Conservation (phyloP, 2,329 filamentous ascomycete species). For the Thelonectria blattea region DNA sequence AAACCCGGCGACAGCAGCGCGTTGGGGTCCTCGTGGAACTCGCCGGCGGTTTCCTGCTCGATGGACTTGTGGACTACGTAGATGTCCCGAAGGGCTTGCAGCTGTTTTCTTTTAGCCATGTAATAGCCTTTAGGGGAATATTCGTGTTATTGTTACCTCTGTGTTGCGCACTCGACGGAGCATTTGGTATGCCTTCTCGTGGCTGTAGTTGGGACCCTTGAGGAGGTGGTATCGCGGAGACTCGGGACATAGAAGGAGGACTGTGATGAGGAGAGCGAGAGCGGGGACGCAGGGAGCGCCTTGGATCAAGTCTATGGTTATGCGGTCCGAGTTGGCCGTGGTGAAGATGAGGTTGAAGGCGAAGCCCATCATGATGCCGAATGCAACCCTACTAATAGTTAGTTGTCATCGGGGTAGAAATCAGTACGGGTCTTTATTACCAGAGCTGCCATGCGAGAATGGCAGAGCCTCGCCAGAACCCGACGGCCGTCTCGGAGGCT, state of each 20-base stretch:
- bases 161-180: conserved; percentile 47
- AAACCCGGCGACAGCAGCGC: not conserved
- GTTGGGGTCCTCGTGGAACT: conserved; percentile 23
- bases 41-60: conserved; percentile 38
- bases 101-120: conserved; percentile 26
- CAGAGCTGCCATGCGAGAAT: conserved; percentile 54
- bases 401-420: not conserved
- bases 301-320: conserved; percentile 43
- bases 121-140: too few relatives aligned
- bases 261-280: conserved; percentile 42
- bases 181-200: conserved; percentile 45
- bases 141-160: conserved; percentile 29
- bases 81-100: conserved; percentile 50
- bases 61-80: conserved; percentile 48
- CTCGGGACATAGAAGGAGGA: conserved; percentile 48
- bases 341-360: conserved; percentile 48
- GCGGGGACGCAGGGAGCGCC: conserved; percentile 48
- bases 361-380: conserved; percentile 47
- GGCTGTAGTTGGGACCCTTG: conserved; percentile 45
- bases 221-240: conserved; percentile 51
- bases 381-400: conserved; percentile 38
- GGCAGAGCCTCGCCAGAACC: conserved; percentile 53
- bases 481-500: conserved; percentile 51
- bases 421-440: conserved; percentile 13
- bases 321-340: conserved; percentile 17